Percentiles rank a stretch among this genome's conserved stretches.
Evolutionary conservation across 768 basidiomycete genomes (phyloP).

Genomic region (Xerocomellus amylosporus): DNA sequence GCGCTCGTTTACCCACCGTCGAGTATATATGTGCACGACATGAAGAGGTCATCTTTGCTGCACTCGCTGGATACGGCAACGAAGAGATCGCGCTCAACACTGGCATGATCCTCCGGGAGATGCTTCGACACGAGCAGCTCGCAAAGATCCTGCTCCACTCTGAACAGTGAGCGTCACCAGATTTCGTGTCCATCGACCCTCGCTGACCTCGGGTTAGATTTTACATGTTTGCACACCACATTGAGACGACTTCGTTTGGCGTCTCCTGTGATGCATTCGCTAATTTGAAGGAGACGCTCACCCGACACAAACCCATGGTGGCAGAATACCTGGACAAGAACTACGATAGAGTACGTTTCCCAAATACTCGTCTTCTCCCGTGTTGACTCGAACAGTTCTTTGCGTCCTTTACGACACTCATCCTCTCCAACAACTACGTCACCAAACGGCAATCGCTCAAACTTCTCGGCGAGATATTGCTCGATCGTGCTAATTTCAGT

Average conservation of each 20-base stretch:
- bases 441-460: constrained; percentile 99
- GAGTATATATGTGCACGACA: constrained; percentile 83
- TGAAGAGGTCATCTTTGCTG: constrained; percentile 74
- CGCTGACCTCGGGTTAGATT: constrained; percentile 54
- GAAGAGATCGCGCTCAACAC: constrained; percentile 97
- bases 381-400: constrained; percentile 68
- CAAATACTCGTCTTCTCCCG: background rate
- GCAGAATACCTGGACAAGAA: constrained; percentile 96
- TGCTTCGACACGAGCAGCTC: constrained; percentile 89
- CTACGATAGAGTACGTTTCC: constrained; percentile 78
- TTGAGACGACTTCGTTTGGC: constrained; percentile 96
- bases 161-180: constrained; percentile 73
- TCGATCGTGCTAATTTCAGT: constrained; percentile 96
- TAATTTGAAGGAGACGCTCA: constrained; percentile 96
- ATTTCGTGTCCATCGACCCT: background rate
- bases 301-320: constrained; percentile 97
- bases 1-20: constrained; percentile 91
- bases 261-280: constrained; percentile 98
- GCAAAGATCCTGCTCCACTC: constrained; percentile 89
- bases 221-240: constrained; percentile 94
- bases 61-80: constrained; percentile 90
- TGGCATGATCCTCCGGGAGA: constrained; percentile 96
- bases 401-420: constrained; percentile 87
- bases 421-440: constrained; percentile 93
- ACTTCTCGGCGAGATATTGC: constrained; percentile 93